phyloP scores from a whole-genome alignment of 495 filamentous ascomycete species.

The Elasticomyces elasticus region DNA sequence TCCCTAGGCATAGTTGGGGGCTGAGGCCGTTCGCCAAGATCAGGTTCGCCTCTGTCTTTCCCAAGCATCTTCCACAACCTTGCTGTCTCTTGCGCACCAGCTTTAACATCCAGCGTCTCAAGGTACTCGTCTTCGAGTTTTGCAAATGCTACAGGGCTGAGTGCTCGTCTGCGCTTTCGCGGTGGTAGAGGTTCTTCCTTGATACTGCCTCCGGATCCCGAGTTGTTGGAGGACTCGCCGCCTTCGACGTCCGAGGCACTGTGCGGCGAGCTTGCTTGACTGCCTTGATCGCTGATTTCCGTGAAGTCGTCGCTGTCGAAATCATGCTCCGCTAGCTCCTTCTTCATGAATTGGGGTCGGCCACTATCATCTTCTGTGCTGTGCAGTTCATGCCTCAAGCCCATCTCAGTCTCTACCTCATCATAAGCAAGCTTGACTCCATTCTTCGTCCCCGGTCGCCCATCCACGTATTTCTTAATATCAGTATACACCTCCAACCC shows the following conservation, averaged over 20 bases:
- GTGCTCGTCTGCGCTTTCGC: slow-evolving; percentile 1
- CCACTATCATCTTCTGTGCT: not conserved
- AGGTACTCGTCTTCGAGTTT: slow-evolving; percentile 3
- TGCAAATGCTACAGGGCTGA: not conserved
- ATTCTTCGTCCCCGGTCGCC: slow-evolving; percentile 6
- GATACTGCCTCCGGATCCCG: not conserved
- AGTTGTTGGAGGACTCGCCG: not conserved
- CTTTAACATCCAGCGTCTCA: not conserved
- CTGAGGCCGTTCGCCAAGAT: not conserved
- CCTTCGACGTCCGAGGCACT: not conserved
- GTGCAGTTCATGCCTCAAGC: not conserved
- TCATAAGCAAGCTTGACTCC: slow-evolving; percentile 11
- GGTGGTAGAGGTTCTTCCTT: not conserved
- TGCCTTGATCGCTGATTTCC: not conserved
- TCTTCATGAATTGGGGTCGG: not conserved
- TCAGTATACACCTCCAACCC: slow-evolving; percentile 13
- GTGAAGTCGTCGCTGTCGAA: slow-evolving; percentile 5
- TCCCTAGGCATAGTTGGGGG: not conserved
- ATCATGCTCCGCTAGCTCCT: not conserved
- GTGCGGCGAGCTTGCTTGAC: not conserved
- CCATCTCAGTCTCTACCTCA: slow-evolving; percentile 14
- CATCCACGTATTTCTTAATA: slow-evolving; percentile 7
- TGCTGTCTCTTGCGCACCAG: not conserved
- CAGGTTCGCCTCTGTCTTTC: not conserved
- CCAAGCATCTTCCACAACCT: not conserved